Percentiles rank a stretch among this genome's conserved stretches.
phyloP scores from a whole-genome alignment of 768 basidiomycete genomes.

The Tulasnella calospora region DNA sequence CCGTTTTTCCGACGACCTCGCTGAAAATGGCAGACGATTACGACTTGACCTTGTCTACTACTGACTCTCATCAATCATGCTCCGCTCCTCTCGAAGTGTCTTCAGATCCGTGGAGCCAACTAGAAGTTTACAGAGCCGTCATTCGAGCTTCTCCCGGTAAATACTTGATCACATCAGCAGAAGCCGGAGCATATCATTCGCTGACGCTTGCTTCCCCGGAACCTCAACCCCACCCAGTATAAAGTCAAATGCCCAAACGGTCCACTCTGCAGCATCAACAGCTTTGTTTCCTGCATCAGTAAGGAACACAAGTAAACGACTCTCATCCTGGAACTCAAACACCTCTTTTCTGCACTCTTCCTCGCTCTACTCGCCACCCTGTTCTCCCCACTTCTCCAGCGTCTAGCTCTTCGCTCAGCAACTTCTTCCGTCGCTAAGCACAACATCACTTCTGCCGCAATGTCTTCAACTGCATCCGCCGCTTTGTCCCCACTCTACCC shows the following conservation, averaged over 20 bases:
- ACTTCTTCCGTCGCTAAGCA: neutral
- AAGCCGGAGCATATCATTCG: conserved; percentile 2
- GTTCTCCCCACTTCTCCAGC: conserved; percentile 23
- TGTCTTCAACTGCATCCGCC: neutral
- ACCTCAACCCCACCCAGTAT: neutral
- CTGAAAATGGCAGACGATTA: neutral
- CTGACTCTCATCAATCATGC: neutral
- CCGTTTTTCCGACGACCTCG: conserved; percentile 4
- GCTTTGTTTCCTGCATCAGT: neutral
- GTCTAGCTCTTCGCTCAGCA: conserved; percentile 15
- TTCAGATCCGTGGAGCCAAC: conserved; percentile 6
- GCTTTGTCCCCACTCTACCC: conserved; percentile 23
- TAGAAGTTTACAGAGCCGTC: neutral
- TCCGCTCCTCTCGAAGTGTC: neutral
- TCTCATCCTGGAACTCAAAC: neutral
- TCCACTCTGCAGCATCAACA: neutral
- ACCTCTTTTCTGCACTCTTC: neutral
- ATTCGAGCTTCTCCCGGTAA: neutral
- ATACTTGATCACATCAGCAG: neutral
- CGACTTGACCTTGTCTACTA: neutral
- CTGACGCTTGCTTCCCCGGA: neutral
- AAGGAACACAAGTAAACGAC: neutral
- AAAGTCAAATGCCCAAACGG: conserved; percentile 1
- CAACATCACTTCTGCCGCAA: conserved; percentile 1
- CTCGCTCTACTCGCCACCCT: conserved; percentile 20